Evolutionary conservation across 192 early-diverging fungal species (phyloP).

Genomic region (Radiomyces spectabilis): DNA sequence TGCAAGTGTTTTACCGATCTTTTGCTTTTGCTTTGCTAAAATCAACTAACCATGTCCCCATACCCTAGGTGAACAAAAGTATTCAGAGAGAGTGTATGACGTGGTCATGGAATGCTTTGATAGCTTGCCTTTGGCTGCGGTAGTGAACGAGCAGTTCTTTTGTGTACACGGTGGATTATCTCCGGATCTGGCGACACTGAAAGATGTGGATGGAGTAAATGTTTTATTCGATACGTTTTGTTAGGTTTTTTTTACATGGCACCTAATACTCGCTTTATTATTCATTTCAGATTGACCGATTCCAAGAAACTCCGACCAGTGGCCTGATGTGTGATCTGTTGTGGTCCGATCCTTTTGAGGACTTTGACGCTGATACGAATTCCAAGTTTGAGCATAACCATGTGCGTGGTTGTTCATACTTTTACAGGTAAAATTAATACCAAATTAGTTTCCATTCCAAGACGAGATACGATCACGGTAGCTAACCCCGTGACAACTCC

Average conservation of each 20-base stretch:
- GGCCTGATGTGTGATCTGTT: constrained; percentile 91
- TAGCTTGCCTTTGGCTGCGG: constrained; percentile 83
- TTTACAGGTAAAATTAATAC: constrained; percentile 41
- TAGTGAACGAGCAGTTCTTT: constrained; percentile 83
- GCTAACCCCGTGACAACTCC: constrained; percentile 3
- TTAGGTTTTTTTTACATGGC: constrained; percentile 53
- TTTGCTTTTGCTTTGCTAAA: constrained; percentile 48
- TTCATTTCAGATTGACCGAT: constrained; percentile 62
- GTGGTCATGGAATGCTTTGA: constrained; percentile 85
- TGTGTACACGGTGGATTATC: constrained; percentile 94
- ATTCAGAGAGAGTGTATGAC: constrained; percentile 83
- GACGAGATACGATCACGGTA: too few species aligned
- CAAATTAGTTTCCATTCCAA: too few species aligned
- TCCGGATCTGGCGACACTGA: constrained; percentile 82
- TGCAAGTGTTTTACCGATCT: constrained; percentile 77
- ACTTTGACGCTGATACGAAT: constrained; percentile 86
- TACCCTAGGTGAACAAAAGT: constrained; percentile 68
- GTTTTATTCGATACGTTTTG: constrained; percentile 53
- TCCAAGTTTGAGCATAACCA: constrained; percentile 88
- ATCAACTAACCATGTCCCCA: too few species aligned
- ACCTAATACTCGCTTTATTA: neutral
- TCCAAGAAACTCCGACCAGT: constrained; percentile 89
- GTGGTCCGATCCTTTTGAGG: constrained; percentile 92
- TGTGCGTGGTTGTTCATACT: constrained; percentile 89
- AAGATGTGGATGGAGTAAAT: constrained; percentile 87